A percentile compares a stretch with the other conserved stretches of the same genome.
phyloP scores from a whole-genome alignment of 495 filamentous ascomycete species.

The Penicillium silybi region DNA sequence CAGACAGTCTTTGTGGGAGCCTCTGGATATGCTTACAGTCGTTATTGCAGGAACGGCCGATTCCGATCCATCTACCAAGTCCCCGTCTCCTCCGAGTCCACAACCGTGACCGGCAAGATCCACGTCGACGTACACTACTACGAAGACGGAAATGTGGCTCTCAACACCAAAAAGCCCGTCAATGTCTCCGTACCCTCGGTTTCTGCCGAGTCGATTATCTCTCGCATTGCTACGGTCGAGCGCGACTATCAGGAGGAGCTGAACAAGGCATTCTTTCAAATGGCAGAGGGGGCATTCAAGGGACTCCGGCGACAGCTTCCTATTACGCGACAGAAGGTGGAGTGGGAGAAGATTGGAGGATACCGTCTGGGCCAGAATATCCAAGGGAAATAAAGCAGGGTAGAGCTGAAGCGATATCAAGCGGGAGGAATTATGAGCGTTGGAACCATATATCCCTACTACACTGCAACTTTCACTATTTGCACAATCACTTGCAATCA shows the following conservation, averaged over 20 bases:
- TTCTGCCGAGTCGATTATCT: slow-evolving; percentile 64
- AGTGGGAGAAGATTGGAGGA: slow-evolving; percentile 98
- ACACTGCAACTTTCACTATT: neutral
- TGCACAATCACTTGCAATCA: neutral
- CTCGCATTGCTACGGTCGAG: slow-evolving; percentile 72
- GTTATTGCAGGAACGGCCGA: slow-evolving; percentile 73
- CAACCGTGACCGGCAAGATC: slow-evolving; percentile 42
- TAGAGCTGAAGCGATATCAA: slow-evolving; percentile 14
- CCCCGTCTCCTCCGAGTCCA: slow-evolving; percentile 60
- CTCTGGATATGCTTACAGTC: slow-evolving; percentile 3
- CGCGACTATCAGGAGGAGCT: slow-evolving; percentile 95
- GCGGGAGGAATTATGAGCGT: neutral
- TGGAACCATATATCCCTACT: neutral
- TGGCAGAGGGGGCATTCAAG: slow-evolving; percentile 96
- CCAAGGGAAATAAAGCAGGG: slow-evolving; percentile 35
- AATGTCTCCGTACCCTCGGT: slow-evolving; percentile 52
- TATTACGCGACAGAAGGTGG: slow-evolving; percentile 96
- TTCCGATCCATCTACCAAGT: slow-evolving; percentile 80
- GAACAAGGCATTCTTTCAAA: slow-evolving; percentile 78
- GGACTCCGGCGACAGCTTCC: slow-evolving; percentile 86
- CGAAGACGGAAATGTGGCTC: slow-evolving; percentile 95
- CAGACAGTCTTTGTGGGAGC: neutral
- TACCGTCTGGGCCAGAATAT: slow-evolving; percentile 80
- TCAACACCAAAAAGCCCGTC: slow-evolving; percentile 78
- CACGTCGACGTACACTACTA: slow-evolving; percentile 89